Evolutionary conservation across 495 filamentous ascomycete genomes (phyloP).

Genomic region (Xylaria flabelliformis): DNA sequence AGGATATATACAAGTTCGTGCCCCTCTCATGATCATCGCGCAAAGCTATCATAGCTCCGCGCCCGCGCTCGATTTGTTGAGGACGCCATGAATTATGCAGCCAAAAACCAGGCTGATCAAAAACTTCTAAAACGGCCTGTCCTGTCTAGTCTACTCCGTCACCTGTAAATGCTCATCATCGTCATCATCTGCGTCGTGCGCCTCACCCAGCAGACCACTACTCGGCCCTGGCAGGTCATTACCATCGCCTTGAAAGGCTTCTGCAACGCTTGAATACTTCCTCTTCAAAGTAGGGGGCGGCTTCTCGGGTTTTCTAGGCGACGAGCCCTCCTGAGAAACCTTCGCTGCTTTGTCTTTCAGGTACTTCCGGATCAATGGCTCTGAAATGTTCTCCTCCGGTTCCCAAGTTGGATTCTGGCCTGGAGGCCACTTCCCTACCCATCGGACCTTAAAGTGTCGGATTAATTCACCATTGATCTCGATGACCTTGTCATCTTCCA

Average conservation of each 20-base stretch:
- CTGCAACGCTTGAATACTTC: conserved; percentile 48
- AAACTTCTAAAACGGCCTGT: neutral
- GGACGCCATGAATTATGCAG: neutral
- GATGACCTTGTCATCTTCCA: conserved; percentile 44
- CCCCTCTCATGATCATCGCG: neutral
- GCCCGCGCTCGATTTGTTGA: neutral
- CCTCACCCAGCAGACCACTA: neutral
- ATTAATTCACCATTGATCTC: conserved; percentile 35
- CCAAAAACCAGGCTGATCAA: neutral
- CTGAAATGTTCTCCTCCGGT: conserved; percentile 49
- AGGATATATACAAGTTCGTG: neutral
- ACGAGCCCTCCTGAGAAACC: conserved; percentile 20
- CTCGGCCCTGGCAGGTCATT: conserved; percentile 8
- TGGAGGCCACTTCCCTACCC: conserved; percentile 55
- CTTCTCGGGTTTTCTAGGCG: conserved; percentile 4
- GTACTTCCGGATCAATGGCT: conserved; percentile 41
- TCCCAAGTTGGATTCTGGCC: conserved; percentile 58
- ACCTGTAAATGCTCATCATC: conserved; percentile 11
- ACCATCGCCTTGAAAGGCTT: conserved; percentile 49
- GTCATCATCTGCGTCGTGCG: neutral
- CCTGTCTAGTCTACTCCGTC: conserved; percentile 12
- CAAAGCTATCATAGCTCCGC: neutral
- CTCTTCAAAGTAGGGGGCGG: conserved; percentile 28
- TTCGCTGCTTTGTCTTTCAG: conserved; percentile 32
- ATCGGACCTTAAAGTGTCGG: conserved; percentile 50